A percentile compares a stretch with the other conserved stretches of the same genome.
Evolutionary conservation across 1,284 basidiomycete species (phyloP).

Genomic region (Papiliotrema flavescens): DNA sequence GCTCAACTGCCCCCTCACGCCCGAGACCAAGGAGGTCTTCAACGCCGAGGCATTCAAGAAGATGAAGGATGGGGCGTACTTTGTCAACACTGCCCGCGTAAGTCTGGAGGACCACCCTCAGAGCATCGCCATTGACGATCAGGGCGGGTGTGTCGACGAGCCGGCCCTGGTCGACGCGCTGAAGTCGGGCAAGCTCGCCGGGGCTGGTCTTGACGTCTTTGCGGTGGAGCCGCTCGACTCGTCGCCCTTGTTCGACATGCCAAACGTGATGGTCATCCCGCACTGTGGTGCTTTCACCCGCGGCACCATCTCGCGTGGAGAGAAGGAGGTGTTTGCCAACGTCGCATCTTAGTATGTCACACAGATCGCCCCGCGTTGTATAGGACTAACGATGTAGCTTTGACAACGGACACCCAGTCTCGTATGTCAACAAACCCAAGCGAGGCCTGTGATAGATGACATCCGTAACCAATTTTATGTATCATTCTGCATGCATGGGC

Average conservation of each 20-base stretch:
- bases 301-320: constrained; percentile 17
- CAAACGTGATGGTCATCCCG: constrained; percentile 29
- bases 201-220: constrained; percentile 34
- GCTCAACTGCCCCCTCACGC: constrained; percentile 23
- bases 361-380: not conserved
- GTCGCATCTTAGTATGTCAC: constrained; percentile 19
- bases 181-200: constrained; percentile 16
- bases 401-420: not conserved
- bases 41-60: constrained; percentile 11
- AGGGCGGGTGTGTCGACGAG: constrained; percentile 28
- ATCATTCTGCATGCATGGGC: not conserved
- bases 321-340: constrained; percentile 23
- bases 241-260: constrained; percentile 9
- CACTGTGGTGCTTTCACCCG: constrained; percentile 21
- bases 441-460: not conserved
- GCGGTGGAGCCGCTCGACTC: constrained; percentile 27
- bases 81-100: constrained; percentile 27
- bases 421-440: not conserved
- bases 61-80: constrained; percentile 22
- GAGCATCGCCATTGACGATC: not conserved
- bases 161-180: constrained; percentile 23
- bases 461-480: no score
- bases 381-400: not conserved
- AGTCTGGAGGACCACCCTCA: not conserved
- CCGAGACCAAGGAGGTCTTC: constrained; percentile 19